Base-by-base conservation (phyloP, 345 rosid species). In the Arabis alpina region DNA sequence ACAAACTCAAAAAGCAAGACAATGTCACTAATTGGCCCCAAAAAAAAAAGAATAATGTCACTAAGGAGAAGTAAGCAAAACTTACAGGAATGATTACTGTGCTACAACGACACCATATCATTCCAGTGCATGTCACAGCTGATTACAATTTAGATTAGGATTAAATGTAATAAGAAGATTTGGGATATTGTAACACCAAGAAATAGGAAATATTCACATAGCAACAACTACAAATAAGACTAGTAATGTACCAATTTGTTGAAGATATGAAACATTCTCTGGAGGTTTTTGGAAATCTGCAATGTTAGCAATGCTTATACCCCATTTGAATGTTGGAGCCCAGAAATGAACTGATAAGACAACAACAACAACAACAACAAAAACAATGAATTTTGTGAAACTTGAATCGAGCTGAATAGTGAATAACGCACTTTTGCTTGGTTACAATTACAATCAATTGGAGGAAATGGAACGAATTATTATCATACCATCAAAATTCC, bases 41-140 rank as follows among this genome's bases (percentile, higher is more conserved):
- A 0, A 32, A 32, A 32, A 32, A 32, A 32, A 5, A 3, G 19
- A 45, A 34, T 19, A 24, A 39, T 54, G 36, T 2, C 10, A 42
- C 10, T 1, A 71, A 41, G 8, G 5, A 62, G 15, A 50, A 23
- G 8, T n/a, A 55, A 57, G 32, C 0, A n/a, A 74, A 71, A 76
- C 93, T 86, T 76, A 90, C 96, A 9, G 89, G 93, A 34, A 78
- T 90, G 66, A 90, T 90, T 8, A 90, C 91, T 27, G 84, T 86
- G 77, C 95, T 86, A 82, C 86, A 88, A 68, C 91, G 93, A 52
- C 89, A 82, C 89, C 93, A 81, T 16, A 90, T 73, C 44, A 91
- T 27, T 64, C 96, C 93, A 52, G 92, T 88, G 72, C 81, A 75
- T 7, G 95, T 69, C 52, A 91, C 97, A 41, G 94, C 94, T 88